phyloP scores from a whole-genome alignment of 2,329 filamentous ascomycete species.

The Pseudogymnoascus sp. region DNA sequence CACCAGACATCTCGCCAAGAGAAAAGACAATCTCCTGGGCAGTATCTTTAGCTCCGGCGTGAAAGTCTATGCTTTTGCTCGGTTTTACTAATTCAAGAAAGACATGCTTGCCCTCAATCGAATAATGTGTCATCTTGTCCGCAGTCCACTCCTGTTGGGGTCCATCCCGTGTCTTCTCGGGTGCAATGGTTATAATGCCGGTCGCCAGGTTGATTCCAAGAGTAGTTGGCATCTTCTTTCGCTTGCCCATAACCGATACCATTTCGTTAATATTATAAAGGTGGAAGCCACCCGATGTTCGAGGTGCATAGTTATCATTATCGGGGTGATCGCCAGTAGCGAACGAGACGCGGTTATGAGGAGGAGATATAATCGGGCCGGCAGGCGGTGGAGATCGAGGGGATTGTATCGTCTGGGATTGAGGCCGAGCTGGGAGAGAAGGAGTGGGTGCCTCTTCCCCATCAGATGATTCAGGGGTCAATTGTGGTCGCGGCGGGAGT shows the following conservation, averaged over 20 bases:
- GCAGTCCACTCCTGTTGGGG: conserved; percentile 88
- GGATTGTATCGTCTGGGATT: conserved; percentile 44
- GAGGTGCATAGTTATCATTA: conserved; percentile 39
- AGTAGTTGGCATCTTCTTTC: conserved; percentile 97
- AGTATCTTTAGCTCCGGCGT: conserved; percentile 94
- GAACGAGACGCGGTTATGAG: conserved; percentile 44
- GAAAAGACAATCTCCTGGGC: conserved; percentile 86
- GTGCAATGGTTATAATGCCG: conserved; percentile 83
- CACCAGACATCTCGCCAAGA: conserved; percentile 83
- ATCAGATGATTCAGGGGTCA: conserved; percentile 63
- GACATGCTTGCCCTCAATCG: conserved; percentile 94
- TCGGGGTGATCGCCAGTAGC: conserved; percentile 27
- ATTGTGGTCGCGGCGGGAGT: conserved; percentile 46
- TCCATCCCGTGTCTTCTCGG: conserved; percentile 76
- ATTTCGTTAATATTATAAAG: conserved; percentile 97
- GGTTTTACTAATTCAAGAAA: conserved; percentile 89
- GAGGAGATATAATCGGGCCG: conserved; percentile 42
- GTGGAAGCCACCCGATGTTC: conserved; percentile 75
- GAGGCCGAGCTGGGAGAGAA: conserved; percentile 56
- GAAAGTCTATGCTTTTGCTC: conserved; percentile 93
- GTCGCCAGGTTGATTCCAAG: conserved; percentile 87
- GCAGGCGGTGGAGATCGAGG: conserved; percentile 39
- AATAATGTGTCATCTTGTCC: conserved; percentile 94
- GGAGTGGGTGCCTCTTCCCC: conserved; percentile 55
- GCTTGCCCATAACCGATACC: conserved; percentile 93